Percentiles rank a stretch among this genome's conserved stretches.
These are phyloP conservation scores for Cetradonia linearis DNA, from an alignment of 495 filamentous ascomycete species.

Conservation along the genomic window DNA sequence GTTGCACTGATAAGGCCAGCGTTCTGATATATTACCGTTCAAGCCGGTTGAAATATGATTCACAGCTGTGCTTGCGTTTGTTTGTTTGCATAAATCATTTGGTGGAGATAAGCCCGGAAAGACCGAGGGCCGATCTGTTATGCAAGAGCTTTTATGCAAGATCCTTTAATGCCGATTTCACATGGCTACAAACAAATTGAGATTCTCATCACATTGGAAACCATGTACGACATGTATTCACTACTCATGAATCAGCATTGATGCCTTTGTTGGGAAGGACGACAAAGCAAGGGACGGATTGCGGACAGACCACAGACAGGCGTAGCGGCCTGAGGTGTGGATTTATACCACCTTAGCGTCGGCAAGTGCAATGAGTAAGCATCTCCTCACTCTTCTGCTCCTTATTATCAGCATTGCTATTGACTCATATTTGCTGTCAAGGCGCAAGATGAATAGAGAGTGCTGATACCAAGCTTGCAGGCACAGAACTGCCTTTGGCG, in stretches of 20 bases:
- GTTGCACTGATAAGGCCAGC: no score
- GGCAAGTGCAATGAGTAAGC: slow-evolving; percentile 3
- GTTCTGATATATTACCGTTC: no score
- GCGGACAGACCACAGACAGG: no score
- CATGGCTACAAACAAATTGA: not conserved
- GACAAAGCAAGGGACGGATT: not conserved
- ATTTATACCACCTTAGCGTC: not conserved
- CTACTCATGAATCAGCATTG: not conserved
- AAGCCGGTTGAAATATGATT: no score
- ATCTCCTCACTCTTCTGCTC: not conserved
- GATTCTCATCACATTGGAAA: not conserved
- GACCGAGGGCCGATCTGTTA: no score
- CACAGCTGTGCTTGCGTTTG: no score
- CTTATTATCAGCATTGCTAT: not conserved
- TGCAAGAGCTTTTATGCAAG: not conserved
- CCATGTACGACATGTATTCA: not conserved
- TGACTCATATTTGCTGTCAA: not conserved
- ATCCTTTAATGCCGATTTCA: no score
- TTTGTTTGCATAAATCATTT: not conserved
- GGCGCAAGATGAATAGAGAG: not conserved
- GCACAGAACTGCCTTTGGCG: slow-evolving; percentile 15
- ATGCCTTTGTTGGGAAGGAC: not conserved
- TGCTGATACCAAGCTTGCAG: not conserved
- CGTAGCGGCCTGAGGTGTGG: no score
- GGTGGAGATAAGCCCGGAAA: not conserved